Conservation (phyloP, 2,329 filamentous ascomycete species). For the Colletotrichum eleusines region DNA sequence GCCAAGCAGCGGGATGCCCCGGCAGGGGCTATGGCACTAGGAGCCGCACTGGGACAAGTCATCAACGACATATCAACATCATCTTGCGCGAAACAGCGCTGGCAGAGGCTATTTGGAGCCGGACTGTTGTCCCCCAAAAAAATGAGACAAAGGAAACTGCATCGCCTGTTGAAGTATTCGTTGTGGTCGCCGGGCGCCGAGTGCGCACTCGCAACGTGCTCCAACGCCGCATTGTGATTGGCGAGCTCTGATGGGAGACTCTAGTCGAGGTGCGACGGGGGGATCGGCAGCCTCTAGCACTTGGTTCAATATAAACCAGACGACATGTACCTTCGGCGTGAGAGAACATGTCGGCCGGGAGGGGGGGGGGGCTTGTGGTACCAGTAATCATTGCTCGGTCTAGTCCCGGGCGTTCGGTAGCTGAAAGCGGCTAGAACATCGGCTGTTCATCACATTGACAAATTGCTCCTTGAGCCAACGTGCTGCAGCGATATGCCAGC, state of each 20-base stretch:
- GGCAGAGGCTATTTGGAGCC: no score
- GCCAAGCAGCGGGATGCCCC: slow-evolving; percentile 38
- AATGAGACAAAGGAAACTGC: background rate
- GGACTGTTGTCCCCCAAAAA: background rate
- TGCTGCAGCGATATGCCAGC: slow-evolving; percentile 22
- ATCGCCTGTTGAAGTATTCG: background rate
- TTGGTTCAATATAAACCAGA: background rate
- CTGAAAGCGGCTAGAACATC: slow-evolving; percentile 23
- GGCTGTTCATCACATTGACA: background rate
- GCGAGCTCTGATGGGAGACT: background rate
- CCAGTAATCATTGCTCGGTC: background rate
- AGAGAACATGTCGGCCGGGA: slow-evolving; percentile 18
- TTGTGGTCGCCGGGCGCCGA: background rate
- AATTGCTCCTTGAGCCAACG: slow-evolving; percentile 3
- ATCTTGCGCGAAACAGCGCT: background rate
- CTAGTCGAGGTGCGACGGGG: slow-evolving; percentile 23
- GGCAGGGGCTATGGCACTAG: background rate
- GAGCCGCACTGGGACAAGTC: slow-evolving; percentile 29
- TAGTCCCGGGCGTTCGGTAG: slow-evolving; percentile 22
- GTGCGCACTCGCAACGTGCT: slow-evolving; percentile 29
- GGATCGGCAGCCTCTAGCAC: slow-evolving; percentile 18
- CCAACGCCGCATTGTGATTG: slow-evolving; percentile 20
- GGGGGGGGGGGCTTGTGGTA: slow-evolving; percentile 2
- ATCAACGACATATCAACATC: slow-evolving; percentile 15
- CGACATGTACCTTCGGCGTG: slow-evolving; percentile 12